Evolutionary conservation across 2,329 filamentous ascomycete genomes (phyloP).

Genomic region (Clarireedia hainanense): DNA sequence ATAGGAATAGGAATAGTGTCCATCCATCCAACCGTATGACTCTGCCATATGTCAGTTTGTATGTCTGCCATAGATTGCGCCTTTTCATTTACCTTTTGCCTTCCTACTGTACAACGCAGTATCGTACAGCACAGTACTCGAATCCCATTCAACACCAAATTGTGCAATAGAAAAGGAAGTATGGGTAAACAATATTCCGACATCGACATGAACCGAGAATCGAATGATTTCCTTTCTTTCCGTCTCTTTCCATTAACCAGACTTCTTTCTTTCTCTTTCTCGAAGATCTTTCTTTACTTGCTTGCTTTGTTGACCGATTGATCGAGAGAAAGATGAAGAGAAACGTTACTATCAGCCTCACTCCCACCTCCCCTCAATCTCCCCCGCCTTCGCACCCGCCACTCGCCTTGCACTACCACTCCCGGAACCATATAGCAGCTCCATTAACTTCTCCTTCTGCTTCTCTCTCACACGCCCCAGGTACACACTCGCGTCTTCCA

Average conservation of each 20-base stretch:
- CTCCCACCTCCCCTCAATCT: conserved; percentile 18
- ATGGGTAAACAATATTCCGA: background rate
- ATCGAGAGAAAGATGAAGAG: background rate
- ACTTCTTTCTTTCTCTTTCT: background rate
- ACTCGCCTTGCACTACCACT: conserved; percentile 16
- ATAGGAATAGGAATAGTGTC: background rate
- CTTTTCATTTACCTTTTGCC: too few species aligned
- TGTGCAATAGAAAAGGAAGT: background rate
- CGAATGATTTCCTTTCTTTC: conserved; percentile 1
- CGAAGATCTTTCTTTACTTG: background rate
- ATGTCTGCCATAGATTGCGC: too few species aligned
- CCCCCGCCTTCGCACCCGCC: conserved; percentile 7
- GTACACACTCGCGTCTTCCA: conserved; percentile 73
- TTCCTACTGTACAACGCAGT: too few species aligned
- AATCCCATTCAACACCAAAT: too few species aligned
- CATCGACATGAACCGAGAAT: background rate
- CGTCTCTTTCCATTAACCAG: background rate
- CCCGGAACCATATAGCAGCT: conserved; percentile 58
- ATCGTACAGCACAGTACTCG: too few species aligned
- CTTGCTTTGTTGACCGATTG: too few species aligned
- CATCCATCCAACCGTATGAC: background rate
- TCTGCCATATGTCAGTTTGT: too few species aligned
- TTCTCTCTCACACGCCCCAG: conserved; percentile 66
- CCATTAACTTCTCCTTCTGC: conserved; percentile 78
- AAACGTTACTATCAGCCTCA: conserved; percentile 1